Evolutionary conservation across 225 moss, liverwort and hornwort species (phyloP), one percentile per base, ranked within the genome.

Genomic region (Pseudoscleropodium purum): DNA sequence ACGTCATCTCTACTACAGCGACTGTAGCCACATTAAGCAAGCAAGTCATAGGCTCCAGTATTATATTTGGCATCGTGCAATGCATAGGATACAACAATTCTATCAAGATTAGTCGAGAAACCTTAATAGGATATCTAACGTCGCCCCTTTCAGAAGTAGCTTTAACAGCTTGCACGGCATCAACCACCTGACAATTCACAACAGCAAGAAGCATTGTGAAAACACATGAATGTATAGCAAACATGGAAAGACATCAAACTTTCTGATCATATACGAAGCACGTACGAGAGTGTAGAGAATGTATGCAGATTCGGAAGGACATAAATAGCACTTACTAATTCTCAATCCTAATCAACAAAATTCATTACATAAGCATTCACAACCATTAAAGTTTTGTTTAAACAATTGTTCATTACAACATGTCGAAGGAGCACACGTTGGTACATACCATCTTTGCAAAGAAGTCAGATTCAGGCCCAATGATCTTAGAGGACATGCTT

Each of bases 401-500:
- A 59, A 43, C 64, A 64, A 39, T 26, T 29, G 37, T 26, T 72
- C 84, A 72, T 54, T 34, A 87, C 26, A 59, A 59, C 54, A 63
- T 63, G n/a, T 84, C 47, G 25, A 34, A 78, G 43, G 76, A 83
- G 54, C 62, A 83, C 36, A 83, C 18, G 14, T 72, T 66, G 62
- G 62, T 83, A 92, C 85, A 85, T 91, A 93, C 97, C 96, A 97
- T 93, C 91, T 97, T 97, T 1, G 97, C 95, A 89, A 97, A 97
- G 79, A 96, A 97, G 39, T 96, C 95, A 61, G 96, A 95, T 86
- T 97, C 97, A 61, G 96, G 93, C 63, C 96, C 96, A 83, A 97
- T 97, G 43, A 97, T 96, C 87, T 97, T 97, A 30, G 97, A 97
- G 34, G 97, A 96, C 96, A 97, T 96, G 92, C 96, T 96, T 39